These are phyloP conservation scores for Ustilago vetiveriae DNA, from an alignment of 1,284 basidiomycete species.

Conservation along the genomic window DNA sequence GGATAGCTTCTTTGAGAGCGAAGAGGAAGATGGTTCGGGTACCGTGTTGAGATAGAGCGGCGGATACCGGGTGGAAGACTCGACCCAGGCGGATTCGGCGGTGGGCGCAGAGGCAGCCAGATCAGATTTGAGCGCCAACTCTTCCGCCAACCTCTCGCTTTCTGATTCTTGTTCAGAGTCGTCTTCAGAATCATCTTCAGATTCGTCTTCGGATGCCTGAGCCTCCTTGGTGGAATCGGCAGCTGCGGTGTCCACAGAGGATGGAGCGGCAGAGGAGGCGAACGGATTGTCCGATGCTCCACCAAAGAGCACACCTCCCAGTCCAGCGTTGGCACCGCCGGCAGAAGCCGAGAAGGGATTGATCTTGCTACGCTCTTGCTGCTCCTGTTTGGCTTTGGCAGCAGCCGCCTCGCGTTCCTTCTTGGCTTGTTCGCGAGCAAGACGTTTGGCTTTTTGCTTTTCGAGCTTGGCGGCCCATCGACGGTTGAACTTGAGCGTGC, in stretches of 20 bases:
- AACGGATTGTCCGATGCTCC: constrained; percentile 47
- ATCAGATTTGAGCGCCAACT: constrained; percentile 62
- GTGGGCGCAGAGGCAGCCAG: constrained; percentile 24
- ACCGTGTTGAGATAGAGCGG: constrained; percentile 61
- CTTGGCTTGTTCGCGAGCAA: constrained; percentile 30
- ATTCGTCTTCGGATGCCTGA: constrained; percentile 6
- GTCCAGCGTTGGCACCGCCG: constrained; percentile 14
- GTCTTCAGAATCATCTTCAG: constrained; percentile 18
- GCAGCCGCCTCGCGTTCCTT: constrained; percentile 39
- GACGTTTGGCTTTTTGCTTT: constrained; percentile 50
- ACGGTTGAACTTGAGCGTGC: constrained; percentile 60
- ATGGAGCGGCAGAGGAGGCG: constrained; percentile 17
- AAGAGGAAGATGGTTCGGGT: constrained; percentile 57
- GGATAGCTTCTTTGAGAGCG: constrained; percentile 34
- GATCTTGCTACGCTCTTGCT: constrained; percentile 42
- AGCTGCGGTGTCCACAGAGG: constrained; percentile 7
- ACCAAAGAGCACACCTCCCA: constrained; percentile 54
- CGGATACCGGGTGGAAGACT: constrained; percentile 42
- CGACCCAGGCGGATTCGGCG: constrained; percentile 49
- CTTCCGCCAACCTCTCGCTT: constrained; percentile 57
- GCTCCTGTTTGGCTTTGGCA: constrained; percentile 40
- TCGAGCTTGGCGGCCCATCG: constrained; percentile 66
- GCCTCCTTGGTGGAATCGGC: background rate
- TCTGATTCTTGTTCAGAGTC: constrained; percentile 51
- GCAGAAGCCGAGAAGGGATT: constrained; percentile 44